Evolutionary conservation across 495 filamentous ascomycete species (phyloP).

Genomic region (Talaromyces nanjingensis): DNA sequence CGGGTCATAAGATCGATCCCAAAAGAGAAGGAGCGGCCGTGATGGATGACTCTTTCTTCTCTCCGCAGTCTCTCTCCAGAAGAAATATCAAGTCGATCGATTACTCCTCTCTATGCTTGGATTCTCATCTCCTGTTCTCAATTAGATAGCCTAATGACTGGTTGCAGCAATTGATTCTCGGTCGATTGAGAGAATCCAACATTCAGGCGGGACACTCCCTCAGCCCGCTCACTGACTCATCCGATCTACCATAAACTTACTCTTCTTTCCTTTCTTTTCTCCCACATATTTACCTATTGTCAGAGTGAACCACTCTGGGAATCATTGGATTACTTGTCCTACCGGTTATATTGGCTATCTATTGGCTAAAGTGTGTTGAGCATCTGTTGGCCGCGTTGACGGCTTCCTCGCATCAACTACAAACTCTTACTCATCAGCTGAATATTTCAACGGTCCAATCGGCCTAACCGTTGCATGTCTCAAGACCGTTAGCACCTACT

Average conservation of each 20-base stretch:
- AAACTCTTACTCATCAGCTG: slow-evolving; percentile 5
- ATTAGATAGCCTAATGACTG: neutral
- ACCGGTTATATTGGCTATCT: neutral
- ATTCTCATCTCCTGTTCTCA: neutral
- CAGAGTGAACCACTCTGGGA: neutral
- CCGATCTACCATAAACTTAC: neutral
- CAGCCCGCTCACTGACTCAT: neutral
- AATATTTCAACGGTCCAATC: neutral
- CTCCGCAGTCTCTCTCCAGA: neutral
- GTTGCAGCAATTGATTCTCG: neutral
- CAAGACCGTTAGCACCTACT: neutral
- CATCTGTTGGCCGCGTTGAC: neutral
- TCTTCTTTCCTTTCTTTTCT: neutral
- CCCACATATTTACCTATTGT: neutral
- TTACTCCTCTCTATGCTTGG: neutral
- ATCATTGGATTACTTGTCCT: neutral
- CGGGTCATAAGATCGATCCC: neutral
- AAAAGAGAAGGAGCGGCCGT: neutral
- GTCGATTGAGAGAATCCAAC: neutral
- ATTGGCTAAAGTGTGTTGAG: neutral
- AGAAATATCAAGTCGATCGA: neutral
- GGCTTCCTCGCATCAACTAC: neutral
- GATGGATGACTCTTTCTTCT: neutral
- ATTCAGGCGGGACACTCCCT: neutral
- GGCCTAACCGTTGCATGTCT: neutral